Evolutionary conservation across 176 grass and related monocot genomes (phyloP).

Genomic region (Tuctoria greenei): DNA sequence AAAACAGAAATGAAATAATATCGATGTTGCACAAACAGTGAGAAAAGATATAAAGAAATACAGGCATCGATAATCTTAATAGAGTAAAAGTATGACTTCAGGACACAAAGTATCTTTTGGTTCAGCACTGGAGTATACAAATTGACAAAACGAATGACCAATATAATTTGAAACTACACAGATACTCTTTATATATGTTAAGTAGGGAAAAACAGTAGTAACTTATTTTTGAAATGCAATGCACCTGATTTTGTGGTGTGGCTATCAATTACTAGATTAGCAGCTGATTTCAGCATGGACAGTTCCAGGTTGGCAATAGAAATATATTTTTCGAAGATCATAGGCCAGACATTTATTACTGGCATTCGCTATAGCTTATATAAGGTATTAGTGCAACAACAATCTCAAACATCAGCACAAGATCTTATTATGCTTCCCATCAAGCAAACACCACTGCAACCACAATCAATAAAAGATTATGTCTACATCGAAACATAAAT

Average conservation of each 20-base stretch:
- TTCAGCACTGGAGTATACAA: background rate
- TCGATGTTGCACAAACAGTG: background rate
- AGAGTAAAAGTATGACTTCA: background rate
- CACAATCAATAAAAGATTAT: background rate
- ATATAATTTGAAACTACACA: background rate
- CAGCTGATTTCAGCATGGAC: background rate
- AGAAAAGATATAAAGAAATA: background rate
- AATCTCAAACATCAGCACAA: background rate
- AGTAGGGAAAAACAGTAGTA: background rate
- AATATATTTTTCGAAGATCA: background rate
- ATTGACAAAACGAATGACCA: constrained; percentile 18
- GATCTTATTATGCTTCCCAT: background rate
- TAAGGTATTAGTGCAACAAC: background rate
- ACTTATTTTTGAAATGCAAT: background rate
- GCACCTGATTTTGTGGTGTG: background rate
- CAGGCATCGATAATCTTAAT: background rate
- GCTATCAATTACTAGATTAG: background rate
- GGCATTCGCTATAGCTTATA: background rate
- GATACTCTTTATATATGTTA: background rate
- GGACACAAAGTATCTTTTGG: background rate
- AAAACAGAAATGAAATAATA: background rate
- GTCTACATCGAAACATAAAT: background rate
- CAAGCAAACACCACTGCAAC: background rate
- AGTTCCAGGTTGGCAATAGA: background rate
- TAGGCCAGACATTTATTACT: background rate